These are phyloP conservation scores for Fusarium sp. DNA, from an alignment of 2,329 filamentous ascomycete species.

Conservation along the genomic window DNA sequence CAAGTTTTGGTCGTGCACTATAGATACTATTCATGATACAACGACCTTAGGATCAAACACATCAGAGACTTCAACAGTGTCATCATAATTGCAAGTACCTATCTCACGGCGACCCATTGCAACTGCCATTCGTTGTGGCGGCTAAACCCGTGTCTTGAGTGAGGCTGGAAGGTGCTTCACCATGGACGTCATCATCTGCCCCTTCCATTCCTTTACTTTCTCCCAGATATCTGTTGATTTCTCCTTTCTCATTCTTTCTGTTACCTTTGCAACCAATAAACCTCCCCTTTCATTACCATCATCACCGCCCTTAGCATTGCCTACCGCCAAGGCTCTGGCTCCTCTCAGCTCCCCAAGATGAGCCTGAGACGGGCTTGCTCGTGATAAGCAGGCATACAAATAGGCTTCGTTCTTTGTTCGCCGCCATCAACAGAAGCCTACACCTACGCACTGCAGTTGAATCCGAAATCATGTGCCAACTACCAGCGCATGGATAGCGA, in stretches of 20 bases:
- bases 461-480: constrained; percentile 25
- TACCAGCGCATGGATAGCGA: constrained; percentile 17
- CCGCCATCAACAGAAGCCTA: constrained; percentile 1
- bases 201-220: constrained; percentile 5
- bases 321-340: background rate
- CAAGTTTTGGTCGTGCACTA: background rate
- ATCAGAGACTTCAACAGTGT: background rate
- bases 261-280: background rate
- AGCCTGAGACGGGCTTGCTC: background rate
- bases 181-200: constrained; percentile 15
- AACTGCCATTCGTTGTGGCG: constrained; percentile 3
- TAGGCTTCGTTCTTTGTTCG: constrained; percentile 1
- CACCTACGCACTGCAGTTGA: constrained; percentile 6
- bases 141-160: background rate
- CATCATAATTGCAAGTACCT: background rate
- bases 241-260: background rate
- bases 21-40: background rate
- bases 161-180: constrained; percentile 29
- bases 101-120: background rate
- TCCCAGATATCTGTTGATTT: background rate
- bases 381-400: background rate
- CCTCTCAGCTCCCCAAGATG: background rate
- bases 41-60: background rate
- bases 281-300: background rate
- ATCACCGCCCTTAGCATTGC: background rate